A percentile compares a stretch with the other conserved stretches of the same genome.
Conservation (phyloP, 768 basidiomycete genomes). For the Mycena albidolilacea region DNA sequence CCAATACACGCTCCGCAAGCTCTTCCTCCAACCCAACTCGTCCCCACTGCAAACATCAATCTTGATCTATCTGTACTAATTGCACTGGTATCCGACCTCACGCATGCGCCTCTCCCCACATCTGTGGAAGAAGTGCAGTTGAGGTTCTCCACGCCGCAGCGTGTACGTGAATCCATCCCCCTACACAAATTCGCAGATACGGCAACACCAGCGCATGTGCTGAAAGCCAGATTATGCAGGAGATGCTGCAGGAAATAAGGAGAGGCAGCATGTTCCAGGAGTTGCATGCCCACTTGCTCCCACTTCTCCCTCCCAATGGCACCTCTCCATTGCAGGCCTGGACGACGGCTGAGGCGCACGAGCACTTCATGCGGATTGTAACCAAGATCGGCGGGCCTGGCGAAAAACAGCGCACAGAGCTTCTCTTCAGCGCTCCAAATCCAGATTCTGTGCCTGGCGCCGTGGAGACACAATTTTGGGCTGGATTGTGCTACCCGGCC, state of each 20-base stretch:
- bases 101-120: constrained; percentile 77
- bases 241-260: constrained; percentile 83
- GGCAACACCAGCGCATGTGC: constrained; percentile 75
- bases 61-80: constrained; percentile 90
- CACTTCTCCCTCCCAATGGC: constrained; percentile 17
- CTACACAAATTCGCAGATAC: constrained; percentile 51
- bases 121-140: constrained; percentile 69
- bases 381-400: constrained; percentile 82
- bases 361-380: constrained; percentile 82
- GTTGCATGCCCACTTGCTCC: constrained; percentile 64
- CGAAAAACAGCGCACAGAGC: constrained; percentile 76
- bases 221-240: constrained; percentile 77
- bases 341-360: constrained; percentile 84
- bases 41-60: constrained; percentile 76
- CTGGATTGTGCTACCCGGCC: constrained; percentile 68
- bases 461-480: constrained; percentile 72
- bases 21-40: constrained; percentile 43
- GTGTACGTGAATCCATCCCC: constrained; percentile 71
- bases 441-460: constrained; percentile 40
- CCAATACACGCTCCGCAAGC: constrained; percentile 31
- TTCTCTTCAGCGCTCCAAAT: constrained; percentile 68
- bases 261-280: constrained; percentile 73
- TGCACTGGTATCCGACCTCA: constrained; percentile 87
- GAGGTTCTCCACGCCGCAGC: constrained; percentile 73
- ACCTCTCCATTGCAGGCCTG: constrained; percentile 71